Evolutionary conservation across 139 green algal species (phyloP), one percentile per base, ranked within the genome.

Genomic region (Haematococcus lacustris): DNA sequence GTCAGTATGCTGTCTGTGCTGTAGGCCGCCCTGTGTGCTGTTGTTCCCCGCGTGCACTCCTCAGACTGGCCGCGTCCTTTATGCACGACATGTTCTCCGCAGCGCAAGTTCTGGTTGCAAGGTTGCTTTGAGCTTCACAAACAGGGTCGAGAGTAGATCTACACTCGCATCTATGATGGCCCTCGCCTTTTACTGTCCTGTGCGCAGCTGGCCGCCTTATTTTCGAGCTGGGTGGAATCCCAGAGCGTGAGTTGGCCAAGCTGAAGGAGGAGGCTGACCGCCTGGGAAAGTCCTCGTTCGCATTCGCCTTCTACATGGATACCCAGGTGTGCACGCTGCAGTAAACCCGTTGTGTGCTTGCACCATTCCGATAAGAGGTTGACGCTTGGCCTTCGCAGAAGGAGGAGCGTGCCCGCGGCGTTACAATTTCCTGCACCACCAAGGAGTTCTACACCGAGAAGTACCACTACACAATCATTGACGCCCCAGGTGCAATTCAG

Each of bases 391-490:
- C n/a, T n/a, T n/a, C n/a, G n/a, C n/a, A 93, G 74, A 96, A 97
- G 91, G 91, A 93, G 80, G 92, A 97, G 88, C 88, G 91, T 69
- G 92, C 94, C 80, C 91, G 92, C 75, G 92, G 92, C 89, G 90
- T 97, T 77, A 97, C 92, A 87, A 97, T 97, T 73, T 86, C 94
- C 67, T 97, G 93, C 90, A 96, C 93, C 70, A 96, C 94, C 86
- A 97, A 97, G 93, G 94, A 99, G 94, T 98, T 99, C 90, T 96
- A 96, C 90, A 99, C 95, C 2, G 88, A 91, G 39, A 97, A 95
- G 70, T 99, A 90, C 82, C 92, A 98, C 92, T 98, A 95, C 92
- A 99, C 95, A 75, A 93, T 97, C 87, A 97, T 97, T 73, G 92
- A 97, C 73, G 91, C 91, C 71, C 92, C 91, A 21, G 90, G 82